A percentile compares a stretch with the other conserved stretches of the same genome.
phyloP scores from a whole-genome alignment of 2,329 filamentous ascomycete species.

The Cadophora sp. region DNA sequence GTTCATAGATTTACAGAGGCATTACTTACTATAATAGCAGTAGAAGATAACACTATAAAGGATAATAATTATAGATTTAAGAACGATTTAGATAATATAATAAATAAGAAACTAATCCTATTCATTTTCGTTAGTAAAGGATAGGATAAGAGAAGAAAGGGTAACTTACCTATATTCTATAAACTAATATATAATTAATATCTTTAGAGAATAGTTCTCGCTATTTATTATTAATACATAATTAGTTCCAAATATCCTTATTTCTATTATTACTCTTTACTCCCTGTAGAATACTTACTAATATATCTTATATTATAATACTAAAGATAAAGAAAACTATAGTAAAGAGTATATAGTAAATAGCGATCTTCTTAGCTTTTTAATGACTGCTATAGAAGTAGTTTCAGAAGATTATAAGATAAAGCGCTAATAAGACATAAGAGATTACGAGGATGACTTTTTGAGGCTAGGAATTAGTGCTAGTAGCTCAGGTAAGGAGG shows the following conservation, averaged over 20 bases:
- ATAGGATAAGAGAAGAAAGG: too few relatives aligned
- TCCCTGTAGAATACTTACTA: constrained; percentile 83
- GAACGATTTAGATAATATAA: too few relatives aligned
- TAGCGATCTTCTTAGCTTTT: constrained; percentile 87
- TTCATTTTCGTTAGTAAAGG: too few relatives aligned
- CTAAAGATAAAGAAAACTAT: constrained; percentile 94
- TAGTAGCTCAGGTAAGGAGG: constrained; percentile 82
- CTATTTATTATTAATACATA: constrained; percentile 87
- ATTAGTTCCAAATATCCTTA: constrained; percentile 97
- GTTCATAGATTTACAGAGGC: too few relatives aligned
- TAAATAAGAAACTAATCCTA: too few relatives aligned
- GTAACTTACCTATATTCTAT: constrained; percentile 77
- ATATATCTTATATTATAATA: constrained; percentile 89
- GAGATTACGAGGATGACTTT: constrained; percentile 81
- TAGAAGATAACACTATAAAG: too few relatives aligned
- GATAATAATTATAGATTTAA: too few relatives aligned
- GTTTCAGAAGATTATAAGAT: constrained; percentile 78
- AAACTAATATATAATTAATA: constrained; percentile 88
- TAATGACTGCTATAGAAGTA: constrained; percentile 90
- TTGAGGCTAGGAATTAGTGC: constrained; percentile 88
- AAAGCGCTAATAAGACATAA: constrained; percentile 80
- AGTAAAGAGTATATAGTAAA: constrained; percentile 95
- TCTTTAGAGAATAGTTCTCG: constrained; percentile 78
- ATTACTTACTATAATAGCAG: too few relatives aligned
- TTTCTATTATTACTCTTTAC: constrained; percentile 74